Conservation (phyloP, 2,329 filamentous ascomycete genomes). For the Cytospora leucostoma region DNA sequence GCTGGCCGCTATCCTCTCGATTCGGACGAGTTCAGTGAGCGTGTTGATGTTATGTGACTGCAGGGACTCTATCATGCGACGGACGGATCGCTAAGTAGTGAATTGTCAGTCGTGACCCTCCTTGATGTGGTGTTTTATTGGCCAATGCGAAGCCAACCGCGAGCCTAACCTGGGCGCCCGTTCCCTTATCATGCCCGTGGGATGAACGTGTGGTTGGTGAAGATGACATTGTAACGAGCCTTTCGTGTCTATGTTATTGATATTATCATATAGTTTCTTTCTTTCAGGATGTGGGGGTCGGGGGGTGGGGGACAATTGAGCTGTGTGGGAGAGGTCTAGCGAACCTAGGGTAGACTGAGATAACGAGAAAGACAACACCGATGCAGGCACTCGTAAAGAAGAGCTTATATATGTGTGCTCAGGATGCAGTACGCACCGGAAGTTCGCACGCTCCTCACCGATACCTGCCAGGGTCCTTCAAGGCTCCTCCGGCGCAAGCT, state of each 20-base stretch:
- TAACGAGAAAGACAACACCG: too few relatives aligned
- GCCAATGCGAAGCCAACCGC: not conserved
- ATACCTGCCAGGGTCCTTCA: constrained; percentile 3
- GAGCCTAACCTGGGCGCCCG: constrained; percentile 22
- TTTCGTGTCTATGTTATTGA: not conserved
- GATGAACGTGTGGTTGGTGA: constrained; percentile 22
- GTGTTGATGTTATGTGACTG: constrained; percentile 71
- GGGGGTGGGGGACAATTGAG: not conserved
- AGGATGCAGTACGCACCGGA: not conserved
- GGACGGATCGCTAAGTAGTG: constrained; percentile 37
- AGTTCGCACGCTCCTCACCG: not conserved
- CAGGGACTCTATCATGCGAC: constrained; percentile 63
- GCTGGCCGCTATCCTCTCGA: constrained; percentile 65
- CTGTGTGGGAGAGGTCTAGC: too few relatives aligned
- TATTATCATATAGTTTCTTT: not conserved
- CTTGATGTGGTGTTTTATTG: not conserved
- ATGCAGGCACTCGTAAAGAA: not conserved
- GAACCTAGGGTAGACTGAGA: too few relatives aligned
- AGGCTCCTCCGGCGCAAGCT: constrained; percentile 7
- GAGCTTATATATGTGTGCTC: not conserved
- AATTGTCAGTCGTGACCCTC: not conserved
- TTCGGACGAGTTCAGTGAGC: constrained; percentile 69
- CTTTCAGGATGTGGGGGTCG: too few relatives aligned
- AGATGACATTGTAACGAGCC: constrained; percentile 19
- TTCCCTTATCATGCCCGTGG: constrained; percentile 22